phyloP scores from a whole-genome alignment of 345 rosid species.

The Kandelia obovata region DNA sequence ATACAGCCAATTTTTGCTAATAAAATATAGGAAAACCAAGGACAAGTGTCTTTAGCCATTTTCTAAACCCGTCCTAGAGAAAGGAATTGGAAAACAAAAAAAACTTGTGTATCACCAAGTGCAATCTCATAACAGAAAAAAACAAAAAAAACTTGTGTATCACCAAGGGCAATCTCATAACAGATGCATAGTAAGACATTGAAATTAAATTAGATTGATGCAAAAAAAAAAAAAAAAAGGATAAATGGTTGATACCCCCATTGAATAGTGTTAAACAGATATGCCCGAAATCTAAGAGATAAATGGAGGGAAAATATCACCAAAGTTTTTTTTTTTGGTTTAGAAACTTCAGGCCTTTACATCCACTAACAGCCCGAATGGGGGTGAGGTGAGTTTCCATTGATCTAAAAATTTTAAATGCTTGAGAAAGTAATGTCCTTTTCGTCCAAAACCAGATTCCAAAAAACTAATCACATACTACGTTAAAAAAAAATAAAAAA shows the following conservation, averaged over 20 bases:
- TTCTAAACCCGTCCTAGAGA: no score
- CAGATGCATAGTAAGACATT: slow-evolving; percentile 19
- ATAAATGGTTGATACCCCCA: slow-evolving; percentile 11
- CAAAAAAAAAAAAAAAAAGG: slow-evolving; percentile 5
- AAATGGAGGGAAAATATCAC: slow-evolving; percentile 16
- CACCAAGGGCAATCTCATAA: slow-evolving; percentile 3
- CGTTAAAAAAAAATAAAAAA: slow-evolving; percentile 22
- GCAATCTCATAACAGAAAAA: slow-evolving; percentile 16
- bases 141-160: no score
- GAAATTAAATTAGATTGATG: slow-evolving; percentile 8
- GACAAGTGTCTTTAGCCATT: no score
- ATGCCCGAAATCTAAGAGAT: not conserved
- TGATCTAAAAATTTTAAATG: slow-evolving; percentile 24
- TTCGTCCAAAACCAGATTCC: slow-evolving; percentile 17
- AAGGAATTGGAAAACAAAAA: no score
- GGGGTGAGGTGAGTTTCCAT: slow-evolving; percentile 23
- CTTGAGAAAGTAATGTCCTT: slow-evolving; percentile 27
- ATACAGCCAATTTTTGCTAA: no score
- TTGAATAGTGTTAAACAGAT: slow-evolving; percentile 10
- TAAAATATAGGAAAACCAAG: no score
- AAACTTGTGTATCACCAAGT: no score
- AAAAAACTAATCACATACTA: slow-evolving; percentile 23
- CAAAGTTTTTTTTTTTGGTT: not conserved
- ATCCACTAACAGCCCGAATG: slow-evolving; percentile 47
- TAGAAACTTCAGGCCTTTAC: slow-evolving; percentile 39